Evolutionary conservation across 2,329 filamentous ascomycete genomes (phyloP).

Genomic region (Cercospora citrullina): DNA sequence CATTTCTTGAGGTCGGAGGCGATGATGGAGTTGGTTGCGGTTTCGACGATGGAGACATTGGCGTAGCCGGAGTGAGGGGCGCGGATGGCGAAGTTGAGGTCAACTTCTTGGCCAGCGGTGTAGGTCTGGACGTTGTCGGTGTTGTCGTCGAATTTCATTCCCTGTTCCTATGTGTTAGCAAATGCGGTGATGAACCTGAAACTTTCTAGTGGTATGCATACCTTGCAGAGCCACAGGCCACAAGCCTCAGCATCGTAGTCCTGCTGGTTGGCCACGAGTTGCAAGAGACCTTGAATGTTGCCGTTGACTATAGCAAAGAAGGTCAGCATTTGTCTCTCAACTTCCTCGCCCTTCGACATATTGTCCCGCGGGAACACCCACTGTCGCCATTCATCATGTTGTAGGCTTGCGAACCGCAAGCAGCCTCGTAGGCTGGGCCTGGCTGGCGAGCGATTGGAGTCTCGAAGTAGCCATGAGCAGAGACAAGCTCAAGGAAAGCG

Average conservation of each 20-base stretch:
- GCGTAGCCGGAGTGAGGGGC: constrained; percentile 57
- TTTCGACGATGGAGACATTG: constrained; percentile 61
- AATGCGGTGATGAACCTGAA: background rate
- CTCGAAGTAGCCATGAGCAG: constrained; percentile 56
- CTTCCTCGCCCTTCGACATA: background rate
- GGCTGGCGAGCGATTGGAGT: constrained; percentile 52
- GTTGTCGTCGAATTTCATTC: constrained; percentile 59
- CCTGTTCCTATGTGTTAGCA: constrained; percentile 41
- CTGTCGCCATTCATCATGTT: constrained; percentile 55
- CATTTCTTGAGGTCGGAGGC: constrained; percentile 57
- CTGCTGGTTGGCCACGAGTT: constrained; percentile 43
- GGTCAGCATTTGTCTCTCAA: background rate
- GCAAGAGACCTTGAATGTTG: constrained; percentile 58
- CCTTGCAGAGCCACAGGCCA: constrained; percentile 43
- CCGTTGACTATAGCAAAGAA: constrained; percentile 45
- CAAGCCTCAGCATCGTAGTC: constrained; percentile 32
- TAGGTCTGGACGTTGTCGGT: constrained; percentile 54
- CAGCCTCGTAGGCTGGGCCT: constrained; percentile 52
- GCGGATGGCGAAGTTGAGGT: constrained; percentile 50
- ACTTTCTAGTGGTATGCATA: constrained; percentile 36
- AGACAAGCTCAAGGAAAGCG: constrained; percentile 49
- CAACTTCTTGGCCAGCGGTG: constrained; percentile 51
- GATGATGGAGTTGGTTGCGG: constrained; percentile 53
- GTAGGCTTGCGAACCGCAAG: constrained; percentile 57
- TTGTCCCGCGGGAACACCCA: no score